Percentiles rank a stretch among this genome's conserved stretches.
Conservation (phyloP, 1,284 basidiomycete species). For the Fomitopsis palustris region DNA sequence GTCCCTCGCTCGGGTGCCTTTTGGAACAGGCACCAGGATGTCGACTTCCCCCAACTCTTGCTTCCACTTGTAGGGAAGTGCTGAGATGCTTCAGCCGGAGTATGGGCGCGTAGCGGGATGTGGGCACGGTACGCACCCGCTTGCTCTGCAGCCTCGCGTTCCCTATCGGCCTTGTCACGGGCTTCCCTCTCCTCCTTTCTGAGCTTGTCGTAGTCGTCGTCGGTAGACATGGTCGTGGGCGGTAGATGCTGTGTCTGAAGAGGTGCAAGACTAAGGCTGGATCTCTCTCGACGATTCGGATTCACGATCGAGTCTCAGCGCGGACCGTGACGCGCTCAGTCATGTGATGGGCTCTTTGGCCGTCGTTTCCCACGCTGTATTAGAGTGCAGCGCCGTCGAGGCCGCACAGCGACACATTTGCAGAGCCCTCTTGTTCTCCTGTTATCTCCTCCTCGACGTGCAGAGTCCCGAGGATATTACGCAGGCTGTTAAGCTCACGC, state of each 20-base stretch:
- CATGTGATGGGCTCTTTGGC: neutral
- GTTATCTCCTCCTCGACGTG: neutral
- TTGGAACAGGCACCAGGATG: slow-evolving; percentile 79
- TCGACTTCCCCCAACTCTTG: slow-evolving; percentile 91
- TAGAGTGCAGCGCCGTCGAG: neutral
- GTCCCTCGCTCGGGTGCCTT: slow-evolving; percentile 82
- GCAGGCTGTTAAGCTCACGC: neutral
- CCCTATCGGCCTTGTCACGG: slow-evolving; percentile 66
- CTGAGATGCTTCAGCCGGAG: slow-evolving; percentile 38
- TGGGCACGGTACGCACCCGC: slow-evolving; percentile 58
- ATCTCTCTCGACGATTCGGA: neutral
- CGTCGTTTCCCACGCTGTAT: slow-evolving; percentile 4
- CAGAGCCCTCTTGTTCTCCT: slow-evolving; percentile 1
- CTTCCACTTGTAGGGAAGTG: slow-evolving; percentile 89
- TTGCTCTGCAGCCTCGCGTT: slow-evolving; percentile 78
- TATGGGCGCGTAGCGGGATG: slow-evolving; percentile 14
- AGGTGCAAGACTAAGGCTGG: neutral
- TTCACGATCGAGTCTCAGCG: neutral
- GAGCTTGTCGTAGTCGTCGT: slow-evolving; percentile 73
- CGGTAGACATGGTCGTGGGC: slow-evolving; percentile 15
- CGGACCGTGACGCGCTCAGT: neutral
- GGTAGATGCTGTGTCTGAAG: neutral
- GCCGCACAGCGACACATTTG: neutral
- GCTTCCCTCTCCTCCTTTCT: slow-evolving; percentile 73
- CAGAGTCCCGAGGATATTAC: neutral